phyloP scores from a whole-genome alignment of 2,329 filamentous ascomycete genomes.

The Microdochium paspali region DNA sequence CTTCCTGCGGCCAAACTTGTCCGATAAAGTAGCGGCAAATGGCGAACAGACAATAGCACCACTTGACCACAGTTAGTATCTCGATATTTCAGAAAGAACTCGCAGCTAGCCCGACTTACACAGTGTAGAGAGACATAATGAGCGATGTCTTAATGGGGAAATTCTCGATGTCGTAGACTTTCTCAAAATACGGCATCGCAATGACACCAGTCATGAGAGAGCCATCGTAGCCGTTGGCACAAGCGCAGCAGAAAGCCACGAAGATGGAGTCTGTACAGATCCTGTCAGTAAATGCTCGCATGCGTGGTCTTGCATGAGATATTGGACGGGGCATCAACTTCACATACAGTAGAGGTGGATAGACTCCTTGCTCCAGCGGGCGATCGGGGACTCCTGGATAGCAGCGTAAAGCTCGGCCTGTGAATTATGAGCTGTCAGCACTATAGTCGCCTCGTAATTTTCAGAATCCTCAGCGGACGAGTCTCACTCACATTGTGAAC shows the following conservation, averaged over 20 bases:
- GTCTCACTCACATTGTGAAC: slow-evolving; percentile 32
- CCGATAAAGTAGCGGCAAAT: slow-evolving; percentile 32
- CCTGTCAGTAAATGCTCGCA: slow-evolving; percentile 3
- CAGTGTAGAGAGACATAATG: slow-evolving; percentile 36
- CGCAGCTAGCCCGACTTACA: slow-evolving; percentile 22
- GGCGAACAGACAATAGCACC: slow-evolving; percentile 30
- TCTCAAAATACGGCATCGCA: slow-evolving; percentile 32
- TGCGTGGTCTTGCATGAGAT: no score
- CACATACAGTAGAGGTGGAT: slow-evolving; percentile 28
- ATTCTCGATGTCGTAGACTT: slow-evolving; percentile 26
- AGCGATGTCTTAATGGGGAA: slow-evolving; percentile 28
- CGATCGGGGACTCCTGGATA: slow-evolving; percentile 33
- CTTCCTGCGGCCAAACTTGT: slow-evolving; percentile 31
- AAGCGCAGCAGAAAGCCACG: slow-evolving; percentile 33
- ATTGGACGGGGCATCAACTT: background rate
- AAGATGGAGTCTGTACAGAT: slow-evolving; percentile 27
- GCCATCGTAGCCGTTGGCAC: slow-evolving; percentile 38
- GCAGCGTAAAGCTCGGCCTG: slow-evolving; percentile 38
- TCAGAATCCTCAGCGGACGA: no score
- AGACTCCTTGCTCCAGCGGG: slow-evolving; percentile 29
- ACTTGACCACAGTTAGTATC: slow-evolving; percentile 13
- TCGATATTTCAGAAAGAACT: slow-evolving; percentile 1
- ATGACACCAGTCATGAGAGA: slow-evolving; percentile 34
- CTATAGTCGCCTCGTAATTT: no score
- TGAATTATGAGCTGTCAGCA: slow-evolving; percentile 4